Base-by-base conservation (phyloP, 805 yeast genomes). In the Pichia exigua region DNA sequence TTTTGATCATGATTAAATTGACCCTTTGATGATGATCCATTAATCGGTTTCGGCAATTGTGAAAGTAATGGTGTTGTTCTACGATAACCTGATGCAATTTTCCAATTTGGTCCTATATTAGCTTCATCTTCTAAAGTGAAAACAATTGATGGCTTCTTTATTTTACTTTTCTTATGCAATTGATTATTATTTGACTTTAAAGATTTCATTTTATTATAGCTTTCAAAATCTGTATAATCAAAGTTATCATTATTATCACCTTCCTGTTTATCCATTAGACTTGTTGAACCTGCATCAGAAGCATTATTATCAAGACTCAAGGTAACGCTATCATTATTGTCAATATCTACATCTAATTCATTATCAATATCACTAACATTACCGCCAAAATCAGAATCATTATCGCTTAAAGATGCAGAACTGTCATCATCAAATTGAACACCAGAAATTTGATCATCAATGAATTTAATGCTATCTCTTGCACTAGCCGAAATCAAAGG, bases 401-500 rank as follows among this genome's bases (percentile, higher is more conserved):
- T 49, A 28, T 57, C 54, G 40, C 52, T 28, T 7, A 27, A 43
- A 6, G 38, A 18, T 11, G 3, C 0, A 18, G 22, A 11, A n/a
- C 20, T 32, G 18, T 4, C 18, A 18, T 43, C 24, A n/a, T 21
- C 43, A 21, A 46, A 52, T 11, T 41, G 42, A n/a, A 9, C 22
- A 26, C 24, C 55, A 4, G 61, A 56, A 35, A 52, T 52, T 41
- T 53, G 50, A 13, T 43, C 62, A 57, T 84, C 89, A 49, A 85
- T 79, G 58, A 82, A 79, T 51, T 76, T 70, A 47, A 83, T 73
- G 20, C 87, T 77, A 60, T 82, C 86, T 49, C 83, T 71, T 9
- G 91, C 85, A 64, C 80, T 81, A n/a, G 75, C 72, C 20, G 87
- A 81, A 55, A 74, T 72, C 61, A 82, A 71, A 18, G 81, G 74